Percentiles rank a stretch among this genome's conserved stretches.
Conservation (phyloP, 306 rosid genomes). For the Vicia villosa region DNA sequence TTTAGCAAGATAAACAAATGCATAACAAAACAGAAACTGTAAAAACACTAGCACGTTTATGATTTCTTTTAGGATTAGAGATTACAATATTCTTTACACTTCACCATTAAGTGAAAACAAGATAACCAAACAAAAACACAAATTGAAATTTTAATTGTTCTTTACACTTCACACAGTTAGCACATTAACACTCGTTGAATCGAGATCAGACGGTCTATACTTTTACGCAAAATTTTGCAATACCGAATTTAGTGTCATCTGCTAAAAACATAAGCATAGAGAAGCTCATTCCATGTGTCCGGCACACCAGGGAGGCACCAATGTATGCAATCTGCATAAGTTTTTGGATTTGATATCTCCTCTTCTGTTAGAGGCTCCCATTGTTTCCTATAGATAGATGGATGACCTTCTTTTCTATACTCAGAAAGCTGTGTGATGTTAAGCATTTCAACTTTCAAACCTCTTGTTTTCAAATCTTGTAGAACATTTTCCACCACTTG, state of each 20-base stretch:
- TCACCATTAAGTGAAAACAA: background rate
- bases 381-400: conserved; percentile 84
- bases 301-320: conserved; percentile 98
- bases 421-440: conserved; percentile 90
- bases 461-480: conserved; percentile 61
- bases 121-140: background rate
- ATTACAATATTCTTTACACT: conserved; percentile 30
- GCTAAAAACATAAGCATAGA: conserved; percentile 59
- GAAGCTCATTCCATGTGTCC: conserved; percentile 84
- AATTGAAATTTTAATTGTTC: background rate
- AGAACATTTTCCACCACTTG: conserved; percentile 58
- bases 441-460: conserved; percentile 60
- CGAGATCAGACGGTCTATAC: no score
- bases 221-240: background rate
- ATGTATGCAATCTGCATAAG: conserved; percentile 86
- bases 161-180: no score
- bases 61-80: conserved; percentile 23
- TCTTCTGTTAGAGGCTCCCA: conserved; percentile 68
- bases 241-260: conserved; percentile 33
- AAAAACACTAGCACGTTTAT: background rate
- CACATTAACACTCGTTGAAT: no score
- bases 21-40: no score
- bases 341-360: conserved; percentile 55
- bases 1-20: no score
- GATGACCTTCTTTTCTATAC: conserved; percentile 83